Evolutionary conservation across 495 filamentous ascomycete genomes (phyloP), one percentile per base, ranked within the genome.

Genomic region (Lasiosphaeriaceae sp.): DNA sequence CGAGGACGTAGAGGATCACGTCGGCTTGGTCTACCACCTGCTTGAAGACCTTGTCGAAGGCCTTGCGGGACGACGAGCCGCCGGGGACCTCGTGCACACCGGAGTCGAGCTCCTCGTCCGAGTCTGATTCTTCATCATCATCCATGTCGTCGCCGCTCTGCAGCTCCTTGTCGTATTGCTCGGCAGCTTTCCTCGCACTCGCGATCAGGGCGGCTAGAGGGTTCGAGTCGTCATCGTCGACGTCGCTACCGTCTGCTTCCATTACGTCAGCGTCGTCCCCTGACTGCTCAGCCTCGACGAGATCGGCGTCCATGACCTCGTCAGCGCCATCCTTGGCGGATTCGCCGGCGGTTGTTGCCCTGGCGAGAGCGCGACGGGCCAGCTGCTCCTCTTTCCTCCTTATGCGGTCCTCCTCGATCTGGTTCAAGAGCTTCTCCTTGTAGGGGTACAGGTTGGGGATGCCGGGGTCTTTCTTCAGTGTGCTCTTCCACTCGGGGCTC

Each of bases 391-490:
- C 94, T 52, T 81, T 82, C 76, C 92, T 97, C 69, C 82, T 66
- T 31, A 86, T 78, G 72, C 85, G 87, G 56, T 81, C 85, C 69
- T 96, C 90, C 75, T 98, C 95, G 62, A 98, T 96, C 71, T 98
- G 90, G 24, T 90, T 83, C 44, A 98, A 80, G 19, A 98, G 82
- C 76, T 88, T 90, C 66, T 97, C 95, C 76, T 98, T 98, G 82
- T 92, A 96, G 12, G 94, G 94, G 75, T 96, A 98, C 23, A 96
- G 81, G 67, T 96, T 98, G 49, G 94, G 94, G 51, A 98, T 97
- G 55, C 93, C 93, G 37, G 92, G 91, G 69, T 96, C 93, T 74
- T 97, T 97, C 83, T 96, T 97, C 56, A 96, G 70, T 70, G 89
- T 87, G 60, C 89, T 93, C 57, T 86, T 83, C 87, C 93, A 96